Evolutionary conservation across 257 asterid species (phyloP).

Genomic region (Solanum corneliomulleri): DNA sequence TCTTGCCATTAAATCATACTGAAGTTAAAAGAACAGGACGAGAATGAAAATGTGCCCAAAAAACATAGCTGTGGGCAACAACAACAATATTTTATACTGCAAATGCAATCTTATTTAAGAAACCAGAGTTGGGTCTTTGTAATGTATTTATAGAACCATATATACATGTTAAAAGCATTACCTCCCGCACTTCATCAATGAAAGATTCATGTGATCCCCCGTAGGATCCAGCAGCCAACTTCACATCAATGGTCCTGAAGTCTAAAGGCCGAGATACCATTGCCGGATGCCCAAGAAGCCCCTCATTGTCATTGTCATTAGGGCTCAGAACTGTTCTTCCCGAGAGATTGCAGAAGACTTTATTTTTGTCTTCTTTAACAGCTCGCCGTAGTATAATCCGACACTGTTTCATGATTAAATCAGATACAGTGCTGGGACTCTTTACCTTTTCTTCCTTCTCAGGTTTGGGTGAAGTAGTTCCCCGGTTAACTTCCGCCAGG

Average conservation of each 20-base stretch:
- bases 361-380: conserved; percentile 62
- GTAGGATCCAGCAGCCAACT: conserved; percentile 85
- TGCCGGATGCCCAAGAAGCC: conserved; percentile 81
- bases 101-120: background rate
- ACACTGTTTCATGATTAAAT: conserved; percentile 73
- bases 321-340: conserved; percentile 59
- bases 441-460: conserved; percentile 63
- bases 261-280: conserved; percentile 92
- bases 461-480: conserved; percentile 40
- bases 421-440: conserved; percentile 34
- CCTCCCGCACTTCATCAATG: conserved; percentile 92
- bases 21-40: background rate
- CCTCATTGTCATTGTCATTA: conserved; percentile 70
- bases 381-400: conserved; percentile 71
- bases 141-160: background rate
- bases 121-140: background rate
- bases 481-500: conserved; percentile 43
- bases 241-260: conserved; percentile 85
- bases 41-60: background rate
- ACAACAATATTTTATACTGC: background rate
- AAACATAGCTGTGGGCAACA: background rate
- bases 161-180: conserved; percentile 10
- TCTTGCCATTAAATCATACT: background rate
- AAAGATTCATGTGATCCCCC: conserved; percentile 89
- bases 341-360: conserved; percentile 81